Conservation (phyloP, 2,329 filamentous ascomycete genomes). For the Cordyceps pruinosa region DNA sequence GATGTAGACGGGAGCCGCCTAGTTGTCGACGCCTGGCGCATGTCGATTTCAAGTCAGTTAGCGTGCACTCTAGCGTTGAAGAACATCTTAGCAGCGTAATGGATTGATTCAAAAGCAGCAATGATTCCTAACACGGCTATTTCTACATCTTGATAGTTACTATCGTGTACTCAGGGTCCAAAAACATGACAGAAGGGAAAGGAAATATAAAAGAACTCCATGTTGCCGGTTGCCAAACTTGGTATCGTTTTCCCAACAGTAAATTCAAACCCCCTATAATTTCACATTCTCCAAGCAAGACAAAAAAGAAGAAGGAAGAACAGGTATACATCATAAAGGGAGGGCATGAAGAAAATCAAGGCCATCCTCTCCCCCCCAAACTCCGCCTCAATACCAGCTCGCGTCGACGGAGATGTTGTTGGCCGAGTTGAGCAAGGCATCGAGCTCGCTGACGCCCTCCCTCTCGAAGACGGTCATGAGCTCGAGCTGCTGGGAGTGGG, state of each 20-base stretch:
- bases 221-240: neutral
- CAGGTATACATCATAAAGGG: too few relatives aligned
- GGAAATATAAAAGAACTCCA: neutral
- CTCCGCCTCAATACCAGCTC: constrained; percentile 25
- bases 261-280: neutral
- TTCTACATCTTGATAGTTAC: too few relatives aligned
- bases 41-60: too few relatives aligned
- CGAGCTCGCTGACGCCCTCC: constrained; percentile 56
- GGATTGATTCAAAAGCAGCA: too few relatives aligned
- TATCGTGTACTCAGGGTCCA: too few relatives aligned
- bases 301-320: neutral
- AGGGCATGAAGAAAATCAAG: neutral
- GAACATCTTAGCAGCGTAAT: too few relatives aligned
- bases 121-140: too few relatives aligned
- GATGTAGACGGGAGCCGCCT: too few relatives aligned
- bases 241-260: neutral
- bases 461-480: constrained; percentile 74
- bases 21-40: too few relatives aligned
- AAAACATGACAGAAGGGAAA: too few relatives aligned
- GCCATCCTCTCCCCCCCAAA: neutral
- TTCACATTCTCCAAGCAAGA: too few relatives aligned
- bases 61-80: too few relatives aligned
- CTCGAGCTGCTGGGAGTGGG: constrained; percentile 74
- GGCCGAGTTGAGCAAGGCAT: constrained; percentile 46
- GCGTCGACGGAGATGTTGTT: constrained; percentile 21